A percentile compares a stretch with the other conserved stretches of the same genome.
Evolutionary conservation across 768 basidiomycete species (phyloP).

Genomic region (Hemileccinum rubropunctum): DNA sequence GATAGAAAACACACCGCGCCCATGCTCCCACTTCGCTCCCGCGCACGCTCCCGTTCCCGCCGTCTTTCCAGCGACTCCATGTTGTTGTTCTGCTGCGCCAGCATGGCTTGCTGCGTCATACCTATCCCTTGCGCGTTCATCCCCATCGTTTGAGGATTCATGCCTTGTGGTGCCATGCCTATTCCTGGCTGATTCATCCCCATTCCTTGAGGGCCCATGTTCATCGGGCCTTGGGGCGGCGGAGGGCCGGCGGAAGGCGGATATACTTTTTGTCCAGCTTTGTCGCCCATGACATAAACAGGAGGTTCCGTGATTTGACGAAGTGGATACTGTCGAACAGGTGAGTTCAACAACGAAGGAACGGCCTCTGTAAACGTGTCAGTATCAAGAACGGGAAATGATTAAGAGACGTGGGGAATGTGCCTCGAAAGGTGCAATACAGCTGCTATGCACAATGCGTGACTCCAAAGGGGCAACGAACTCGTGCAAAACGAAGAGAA

Average conservation of each 20-base stretch:
- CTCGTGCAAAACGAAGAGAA: neutral
- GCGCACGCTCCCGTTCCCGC: conserved; percentile 55
- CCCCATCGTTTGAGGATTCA: conserved; percentile 25
- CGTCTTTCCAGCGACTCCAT: conserved; percentile 72
- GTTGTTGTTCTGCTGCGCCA: conserved; percentile 67
- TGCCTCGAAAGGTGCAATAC: neutral
- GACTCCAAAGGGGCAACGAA: neutral
- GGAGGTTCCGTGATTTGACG: conserved; percentile 62
- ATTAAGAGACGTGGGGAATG: neutral
- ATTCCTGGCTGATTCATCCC: conserved; percentile 24
- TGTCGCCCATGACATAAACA: conserved; percentile 71
- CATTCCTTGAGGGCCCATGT: conserved; percentile 25
- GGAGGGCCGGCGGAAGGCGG: conserved; percentile 33
- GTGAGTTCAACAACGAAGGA: conserved; percentile 55
- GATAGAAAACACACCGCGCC: conserved; percentile 33
- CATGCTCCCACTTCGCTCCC: conserved; percentile 45
- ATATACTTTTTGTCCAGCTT: conserved; percentile 65
- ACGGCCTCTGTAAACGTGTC: conserved; percentile 48
- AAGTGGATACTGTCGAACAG: conserved; percentile 70
- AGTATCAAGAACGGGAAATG: conserved; percentile 11
- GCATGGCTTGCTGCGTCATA: conserved; percentile 53
- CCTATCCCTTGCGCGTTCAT: conserved; percentile 22
- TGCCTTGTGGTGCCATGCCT: conserved; percentile 24
- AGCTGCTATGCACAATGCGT: neutral
- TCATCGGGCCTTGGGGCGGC: conserved; percentile 26